Conservation (phyloP, 441 rosid genomes). For the Erodium trifolium region DNA sequence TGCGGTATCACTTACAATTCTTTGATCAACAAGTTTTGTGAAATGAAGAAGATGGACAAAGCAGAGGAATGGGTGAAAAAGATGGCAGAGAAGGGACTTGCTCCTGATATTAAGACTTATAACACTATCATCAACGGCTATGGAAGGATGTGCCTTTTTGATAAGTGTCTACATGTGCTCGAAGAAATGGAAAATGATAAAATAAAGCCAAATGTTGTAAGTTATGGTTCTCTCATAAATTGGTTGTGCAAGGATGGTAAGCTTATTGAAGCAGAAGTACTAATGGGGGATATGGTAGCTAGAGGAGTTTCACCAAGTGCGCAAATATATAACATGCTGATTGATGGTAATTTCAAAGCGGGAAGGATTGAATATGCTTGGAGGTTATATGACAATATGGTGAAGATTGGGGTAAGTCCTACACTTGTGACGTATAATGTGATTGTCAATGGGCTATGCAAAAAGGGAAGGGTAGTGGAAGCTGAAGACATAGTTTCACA, state of each 20-base stretch:
- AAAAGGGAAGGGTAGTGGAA: not conserved
- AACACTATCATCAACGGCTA: constrained; percentile 63
- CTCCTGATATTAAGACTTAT: constrained; percentile 48
- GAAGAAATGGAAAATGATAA: constrained; percentile 65
- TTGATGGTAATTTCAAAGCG: constrained; percentile 41
- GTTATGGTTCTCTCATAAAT: constrained; percentile 64
- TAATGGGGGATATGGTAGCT: constrained; percentile 50
- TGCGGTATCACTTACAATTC: constrained; percentile 42
- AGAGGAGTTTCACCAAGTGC: constrained; percentile 53
- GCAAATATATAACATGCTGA: constrained; percentile 63
- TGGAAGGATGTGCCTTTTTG: constrained; percentile 47
- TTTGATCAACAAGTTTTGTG: constrained; percentile 45
- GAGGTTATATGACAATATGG: constrained; percentile 54
- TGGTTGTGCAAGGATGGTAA: constrained; percentile 57
- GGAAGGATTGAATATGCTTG: constrained; percentile 58
- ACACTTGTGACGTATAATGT: constrained; percentile 66
- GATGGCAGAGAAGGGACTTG: constrained; percentile 53
- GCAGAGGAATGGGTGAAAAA: constrained; percentile 54
- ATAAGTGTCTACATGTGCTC: constrained; percentile 55
- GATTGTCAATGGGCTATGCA: constrained; percentile 29
- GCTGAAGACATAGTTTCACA: not conserved
- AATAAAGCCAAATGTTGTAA: constrained; percentile 49
- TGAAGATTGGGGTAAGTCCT: constrained; percentile 26
- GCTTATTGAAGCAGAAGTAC: constrained; percentile 67
- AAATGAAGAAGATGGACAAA: constrained; percentile 42